Evolutionary conservation across 352 stramenopile genomes (phyloP).

Genomic region (Saprolegnia parasitica): DNA sequence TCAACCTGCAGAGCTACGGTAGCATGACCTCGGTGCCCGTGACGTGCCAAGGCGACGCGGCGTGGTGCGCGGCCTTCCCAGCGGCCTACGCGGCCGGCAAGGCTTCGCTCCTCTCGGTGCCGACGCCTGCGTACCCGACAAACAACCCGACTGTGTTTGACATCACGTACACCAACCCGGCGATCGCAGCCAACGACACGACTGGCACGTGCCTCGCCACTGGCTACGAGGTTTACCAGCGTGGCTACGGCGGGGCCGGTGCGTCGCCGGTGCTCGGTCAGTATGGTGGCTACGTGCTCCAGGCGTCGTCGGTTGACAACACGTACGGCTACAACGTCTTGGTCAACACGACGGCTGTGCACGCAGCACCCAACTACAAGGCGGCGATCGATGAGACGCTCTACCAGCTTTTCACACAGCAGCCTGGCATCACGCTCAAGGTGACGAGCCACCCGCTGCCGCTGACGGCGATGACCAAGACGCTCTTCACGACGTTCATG

Average conservation of each 20-base stretch:
- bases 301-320: constrained; percentile 38
- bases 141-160: constrained; percentile 28
- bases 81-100: constrained; percentile 36
- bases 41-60: constrained; percentile 26
- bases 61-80: constrained; percentile 29
- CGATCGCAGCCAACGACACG: constrained; percentile 34
- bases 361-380: constrained; percentile 36
- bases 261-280: constrained; percentile 34
- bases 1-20: constrained; percentile 29
- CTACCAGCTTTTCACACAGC: constrained; percentile 28
- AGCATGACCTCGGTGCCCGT: constrained; percentile 16
- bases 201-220: constrained; percentile 42
- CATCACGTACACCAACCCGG: constrained; percentile 8
- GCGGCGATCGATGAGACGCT: constrained; percentile 34
- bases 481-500: constrained; percentile 48
- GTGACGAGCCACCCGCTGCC: constrained; percentile 65
- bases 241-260: constrained; percentile 47
- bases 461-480: constrained; percentile 42
- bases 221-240: constrained; percentile 50
- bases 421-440: constrained; percentile 35
- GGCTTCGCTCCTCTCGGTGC: constrained; percentile 31
- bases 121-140: constrained; percentile 36
- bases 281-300: constrained; percentile 43
- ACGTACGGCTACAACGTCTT: constrained; percentile 38
- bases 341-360: constrained; percentile 36